Conservation (phyloP, 495 filamentous ascomycete species). For the Daldinia caldariorum region DNA sequence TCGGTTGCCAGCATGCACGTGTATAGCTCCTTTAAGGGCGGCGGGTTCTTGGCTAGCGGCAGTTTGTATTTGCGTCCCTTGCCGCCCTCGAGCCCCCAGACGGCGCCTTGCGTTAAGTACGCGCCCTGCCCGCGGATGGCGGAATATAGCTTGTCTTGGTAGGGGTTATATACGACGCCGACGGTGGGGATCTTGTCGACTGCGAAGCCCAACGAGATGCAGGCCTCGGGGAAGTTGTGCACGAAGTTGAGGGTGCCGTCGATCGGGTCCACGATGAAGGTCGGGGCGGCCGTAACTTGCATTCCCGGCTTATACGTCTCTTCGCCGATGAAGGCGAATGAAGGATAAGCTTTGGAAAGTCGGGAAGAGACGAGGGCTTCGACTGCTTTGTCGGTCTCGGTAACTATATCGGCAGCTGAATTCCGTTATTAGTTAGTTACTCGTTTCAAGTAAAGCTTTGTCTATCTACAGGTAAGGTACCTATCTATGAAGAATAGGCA, state of each 20-base stretch:
- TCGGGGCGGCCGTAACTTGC: conserved; percentile 72
- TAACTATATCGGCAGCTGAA: conserved; percentile 84
- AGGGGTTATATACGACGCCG: conserved; percentile 89
- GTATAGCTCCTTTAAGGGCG: conserved; percentile 65
- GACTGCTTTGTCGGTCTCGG: conserved; percentile 85
- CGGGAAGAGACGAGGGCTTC: conserved; percentile 75
- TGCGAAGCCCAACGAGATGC: conserved; percentile 82
- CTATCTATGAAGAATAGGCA: too few relatives aligned
- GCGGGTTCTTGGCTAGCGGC: conserved; percentile 65
- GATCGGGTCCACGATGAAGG: conserved; percentile 90
- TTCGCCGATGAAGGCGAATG: conserved; percentile 81
- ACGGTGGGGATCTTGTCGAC: conserved; percentile 70
- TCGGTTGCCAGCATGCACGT: conserved; percentile 76
- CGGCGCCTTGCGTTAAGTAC: conserved; percentile 60
- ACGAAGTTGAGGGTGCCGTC: conserved; percentile 93
- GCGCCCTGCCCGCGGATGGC: conserved; percentile 76
- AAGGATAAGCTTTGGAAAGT: conserved; percentile 71
- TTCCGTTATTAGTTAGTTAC: too few relatives aligned
- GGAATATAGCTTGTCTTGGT: conserved; percentile 71
- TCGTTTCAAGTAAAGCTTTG: too few relatives aligned
- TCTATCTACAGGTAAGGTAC: too few relatives aligned
- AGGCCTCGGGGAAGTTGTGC: conserved; percentile 80
- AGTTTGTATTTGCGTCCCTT: conserved; percentile 49
- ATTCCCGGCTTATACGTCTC: conserved; percentile 80
- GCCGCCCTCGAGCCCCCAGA: conserved; percentile 43